Conservation (phyloP, 202 grass and related monocot genomes). For the Digitaria exilis region DNA sequence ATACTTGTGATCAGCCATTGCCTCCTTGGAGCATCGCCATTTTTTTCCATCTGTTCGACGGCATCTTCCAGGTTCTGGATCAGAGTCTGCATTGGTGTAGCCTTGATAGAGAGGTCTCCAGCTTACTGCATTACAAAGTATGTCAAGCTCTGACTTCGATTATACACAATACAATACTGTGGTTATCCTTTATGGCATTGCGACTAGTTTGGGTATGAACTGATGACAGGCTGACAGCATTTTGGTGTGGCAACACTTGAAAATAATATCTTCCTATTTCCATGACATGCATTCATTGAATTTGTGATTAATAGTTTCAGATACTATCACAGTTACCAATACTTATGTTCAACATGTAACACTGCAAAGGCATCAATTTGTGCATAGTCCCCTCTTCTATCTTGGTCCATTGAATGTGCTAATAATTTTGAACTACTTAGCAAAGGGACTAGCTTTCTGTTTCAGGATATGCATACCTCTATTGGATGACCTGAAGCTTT, state of each 20-base stretch:
- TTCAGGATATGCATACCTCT: slow-evolving; percentile 46
- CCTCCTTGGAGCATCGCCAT: slow-evolving; percentile 96
- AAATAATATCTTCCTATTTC: neutral
- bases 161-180: neutral
- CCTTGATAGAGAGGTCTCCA: slow-evolving; percentile 69
- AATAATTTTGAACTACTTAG: neutral
- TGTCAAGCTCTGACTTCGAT: slow-evolving; percentile 20
- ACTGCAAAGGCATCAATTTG: neutral
- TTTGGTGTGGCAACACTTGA: neutral
- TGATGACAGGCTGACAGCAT: neutral
- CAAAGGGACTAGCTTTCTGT: neutral
- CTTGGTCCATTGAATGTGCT: neutral
- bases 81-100: slow-evolving; percentile 58
- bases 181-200: neutral
- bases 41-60: slow-evolving; percentile 97
- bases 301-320: neutral
- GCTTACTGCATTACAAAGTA: slow-evolving; percentile 48
- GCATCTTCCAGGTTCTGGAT: slow-evolving; percentile 95
- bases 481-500: slow-evolving; percentile 63
- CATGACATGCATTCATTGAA: neutral
- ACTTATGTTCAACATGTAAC: neutral
- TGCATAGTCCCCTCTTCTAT: neutral
- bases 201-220: neutral
- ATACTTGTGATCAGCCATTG: slow-evolving; percentile 92
- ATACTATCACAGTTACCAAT: neutral